These are phyloP conservation scores for Isoetes engelmannii DNA, from an alignment of 83 land plant genomes.

Conservation along the genomic window DNA sequence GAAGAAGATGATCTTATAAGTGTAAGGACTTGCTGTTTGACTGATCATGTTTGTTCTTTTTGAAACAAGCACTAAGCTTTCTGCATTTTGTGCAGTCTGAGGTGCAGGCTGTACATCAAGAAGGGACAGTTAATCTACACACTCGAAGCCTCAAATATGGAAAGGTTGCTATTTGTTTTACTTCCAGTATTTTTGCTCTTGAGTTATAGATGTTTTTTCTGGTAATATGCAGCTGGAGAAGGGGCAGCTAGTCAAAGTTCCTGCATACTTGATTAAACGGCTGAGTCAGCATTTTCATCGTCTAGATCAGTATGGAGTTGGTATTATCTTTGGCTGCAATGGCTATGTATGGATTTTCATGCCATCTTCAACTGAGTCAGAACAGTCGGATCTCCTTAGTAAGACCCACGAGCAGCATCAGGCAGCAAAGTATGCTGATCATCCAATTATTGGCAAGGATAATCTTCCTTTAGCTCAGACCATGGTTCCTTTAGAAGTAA, in stretches of 20 bases:
- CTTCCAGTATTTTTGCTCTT: neutral
- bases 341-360: slow-evolving; percentile 87
- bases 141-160: slow-evolving; percentile 97
- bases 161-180: slow-evolving; percentile 40
- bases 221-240: slow-evolving; percentile 61
- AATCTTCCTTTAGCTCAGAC: slow-evolving; percentile 12
- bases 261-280: slow-evolving; percentile 76
- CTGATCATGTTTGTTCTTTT: neutral
- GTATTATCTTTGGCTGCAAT: slow-evolving; percentile 84
- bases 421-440: neutral
- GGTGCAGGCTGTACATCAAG: slow-evolving; percentile 84
- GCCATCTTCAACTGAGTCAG: slow-evolving; percentile 31
- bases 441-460: neutral
- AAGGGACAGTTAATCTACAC: slow-evolving; percentile 90
- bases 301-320: slow-evolving; percentile 65
- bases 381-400: slow-evolving; percentile 11
- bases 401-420: slow-evolving; percentile 16
- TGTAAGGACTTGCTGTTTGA: slow-evolving; percentile 40
- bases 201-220: neutral
- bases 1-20: slow-evolving; percentile 88
- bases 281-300: slow-evolving; percentile 85
- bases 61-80: neutral
- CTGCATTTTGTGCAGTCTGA: slow-evolving; percentile 57
- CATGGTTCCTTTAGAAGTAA: slow-evolving; percentile 34
- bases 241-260: slow-evolving; percentile 67